Percentiles rank a stretch among this genome's conserved stretches.
Conservation (phyloP, 2,329 filamentous ascomycete genomes). For the Microascus cirrosus region DNA sequence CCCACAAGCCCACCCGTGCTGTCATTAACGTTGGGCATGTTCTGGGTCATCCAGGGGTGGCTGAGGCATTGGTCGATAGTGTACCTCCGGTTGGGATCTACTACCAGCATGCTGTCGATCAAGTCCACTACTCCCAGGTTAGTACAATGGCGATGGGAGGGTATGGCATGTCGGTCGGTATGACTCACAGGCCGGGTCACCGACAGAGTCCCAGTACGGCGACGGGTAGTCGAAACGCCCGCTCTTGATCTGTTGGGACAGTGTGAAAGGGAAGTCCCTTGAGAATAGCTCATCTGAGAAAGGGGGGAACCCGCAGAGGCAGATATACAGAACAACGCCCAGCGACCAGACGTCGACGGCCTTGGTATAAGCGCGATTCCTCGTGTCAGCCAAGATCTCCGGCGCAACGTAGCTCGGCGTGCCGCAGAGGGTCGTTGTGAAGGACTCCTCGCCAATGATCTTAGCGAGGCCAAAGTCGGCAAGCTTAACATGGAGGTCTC, state of each 20-base stretch:
- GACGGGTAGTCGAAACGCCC: conserved; percentile 91
- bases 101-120: conserved; percentile 89
- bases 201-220: conserved; percentile 87
- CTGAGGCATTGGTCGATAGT: conserved; percentile 83
- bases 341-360: conserved; percentile 95
- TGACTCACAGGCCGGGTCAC: conserved; percentile 61
- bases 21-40: conserved; percentile 53
- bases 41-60: conserved; percentile 78
- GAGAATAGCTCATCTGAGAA: conserved; percentile 88
- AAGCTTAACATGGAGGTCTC: conserved; percentile 76
- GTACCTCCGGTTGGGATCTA: conserved; percentile 72
- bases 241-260: conserved; percentile 82
- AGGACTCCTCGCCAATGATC: conserved; percentile 96
- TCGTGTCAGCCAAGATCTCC: conserved; percentile 78
- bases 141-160: background rate
- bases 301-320: conserved; percentile 89
- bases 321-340: conserved; percentile 96
- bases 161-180: background rate
- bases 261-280: conserved; percentile 68
- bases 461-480: conserved; percentile 96
- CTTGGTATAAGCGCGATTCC: conserved; percentile 80
- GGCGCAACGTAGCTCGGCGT: conserved; percentile 97
- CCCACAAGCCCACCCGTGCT: conserved; percentile 88
- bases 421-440: conserved; percentile 90
- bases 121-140: conserved; percentile 52